Evolutionary conservation across 73 alveolate genomes (phyloP).

Genomic region (Symbiodinium pilosum): DNA sequence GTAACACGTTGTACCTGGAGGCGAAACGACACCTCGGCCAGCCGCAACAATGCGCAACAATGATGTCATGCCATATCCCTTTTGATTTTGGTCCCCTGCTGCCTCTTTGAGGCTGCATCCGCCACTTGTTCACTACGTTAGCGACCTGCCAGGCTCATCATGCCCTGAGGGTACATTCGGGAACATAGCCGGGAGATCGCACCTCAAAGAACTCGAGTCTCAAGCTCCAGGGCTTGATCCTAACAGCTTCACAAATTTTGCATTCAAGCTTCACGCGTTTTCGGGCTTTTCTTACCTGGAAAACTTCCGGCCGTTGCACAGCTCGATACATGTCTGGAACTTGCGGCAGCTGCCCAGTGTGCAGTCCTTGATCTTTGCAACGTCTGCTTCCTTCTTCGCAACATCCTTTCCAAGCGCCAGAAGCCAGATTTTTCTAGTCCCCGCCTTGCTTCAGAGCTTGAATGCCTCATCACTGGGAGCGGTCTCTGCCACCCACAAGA

Average conservation of each 20-base stretch:
- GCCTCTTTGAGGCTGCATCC: neutral
- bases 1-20: conserved; percentile 1
- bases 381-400: conserved; percentile 74
- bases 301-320: no score
- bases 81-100: no score
- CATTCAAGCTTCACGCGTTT: no score
- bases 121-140: neutral
- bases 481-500: conserved; percentile 71
- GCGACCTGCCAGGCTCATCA: no score
- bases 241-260: no score
- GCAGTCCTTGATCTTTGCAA: conserved; percentile 59
- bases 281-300: no score
- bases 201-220: conserved; percentile 36
- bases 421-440: neutral
- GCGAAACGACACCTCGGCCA: neutral
- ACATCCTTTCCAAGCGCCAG: neutral
- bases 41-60: no score
- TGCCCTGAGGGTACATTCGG: neutral
- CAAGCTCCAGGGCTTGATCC: conserved; percentile 82
- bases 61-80: no score
- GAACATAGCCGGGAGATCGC: neutral
- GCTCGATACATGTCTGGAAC: no score
- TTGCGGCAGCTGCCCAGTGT: no score
- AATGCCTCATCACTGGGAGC: conserved; percentile 53
- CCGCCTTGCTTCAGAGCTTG: neutral